These are phyloP conservation scores for Phaeodactylum tricornutum DNA, from an alignment of 108 stramenopile genomes.

Conservation along the genomic window DNA sequence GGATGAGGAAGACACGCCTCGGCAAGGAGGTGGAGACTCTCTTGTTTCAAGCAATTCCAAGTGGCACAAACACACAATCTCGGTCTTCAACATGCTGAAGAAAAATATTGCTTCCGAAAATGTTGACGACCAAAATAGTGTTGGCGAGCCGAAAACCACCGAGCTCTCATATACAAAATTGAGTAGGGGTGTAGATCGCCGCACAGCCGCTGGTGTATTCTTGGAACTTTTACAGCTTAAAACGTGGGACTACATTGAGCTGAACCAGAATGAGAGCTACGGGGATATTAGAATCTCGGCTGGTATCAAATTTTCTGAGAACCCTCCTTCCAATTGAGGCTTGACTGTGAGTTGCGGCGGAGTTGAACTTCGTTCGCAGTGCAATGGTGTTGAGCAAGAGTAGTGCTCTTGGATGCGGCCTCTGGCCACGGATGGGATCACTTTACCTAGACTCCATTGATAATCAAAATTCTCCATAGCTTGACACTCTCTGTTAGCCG, in stretches of 20 bases:
- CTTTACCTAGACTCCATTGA: no score
- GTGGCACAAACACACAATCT: conserved; percentile 89
- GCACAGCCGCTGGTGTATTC: conserved; percentile 80
- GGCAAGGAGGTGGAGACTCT: conserved; percentile 54
- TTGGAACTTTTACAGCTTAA: conserved; percentile 90
- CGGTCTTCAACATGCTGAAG: conserved; percentile 57
- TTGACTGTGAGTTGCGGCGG: no score
- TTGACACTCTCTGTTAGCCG: no score
- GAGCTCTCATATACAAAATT: conserved; percentile 53
- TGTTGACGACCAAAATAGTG: conserved; percentile 22
- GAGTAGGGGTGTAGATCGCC: conserved; percentile 48
- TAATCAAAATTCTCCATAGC: no score
- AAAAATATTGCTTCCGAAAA: conserved; percentile 35
- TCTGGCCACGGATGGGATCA: no score
- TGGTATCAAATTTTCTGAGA: conserved; percentile 4
- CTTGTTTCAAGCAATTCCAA: conserved; percentile 49
- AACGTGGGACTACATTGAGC: conserved; percentile 95
- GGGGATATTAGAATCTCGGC: conserved; percentile 62
- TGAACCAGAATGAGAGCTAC: conserved; percentile 83
- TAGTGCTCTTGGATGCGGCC: no score
- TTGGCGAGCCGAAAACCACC: conserved; percentile 30
- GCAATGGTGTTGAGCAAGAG: no score
- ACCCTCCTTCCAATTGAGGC: neutral
- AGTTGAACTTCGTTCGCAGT: no score
- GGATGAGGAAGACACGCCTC: conserved; percentile 25